Percentiles rank a stretch among this genome's conserved stretches.
These are phyloP conservation scores for Saraca asoca DNA, from an alignment of 331 rosid species.

Conservation along the genomic window DNA sequence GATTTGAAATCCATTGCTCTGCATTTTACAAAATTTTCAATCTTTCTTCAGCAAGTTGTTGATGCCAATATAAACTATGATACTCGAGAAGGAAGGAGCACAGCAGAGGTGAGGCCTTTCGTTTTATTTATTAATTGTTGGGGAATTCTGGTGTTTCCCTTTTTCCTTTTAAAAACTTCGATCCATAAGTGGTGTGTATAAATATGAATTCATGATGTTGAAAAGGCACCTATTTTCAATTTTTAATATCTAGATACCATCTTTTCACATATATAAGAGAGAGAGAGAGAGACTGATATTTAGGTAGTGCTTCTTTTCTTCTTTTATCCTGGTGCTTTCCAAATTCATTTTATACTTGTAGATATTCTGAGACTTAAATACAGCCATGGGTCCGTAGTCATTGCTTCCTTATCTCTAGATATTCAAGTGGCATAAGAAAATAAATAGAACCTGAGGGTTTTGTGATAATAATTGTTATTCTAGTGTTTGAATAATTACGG, in stretches of 20 bases:
- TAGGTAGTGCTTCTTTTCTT: neutral
- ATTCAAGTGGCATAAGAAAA: constrained; percentile 8
- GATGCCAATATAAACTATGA: constrained; percentile 76
- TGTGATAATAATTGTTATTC: constrained; percentile 1
- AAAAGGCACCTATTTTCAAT: neutral
- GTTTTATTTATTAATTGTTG: constrained; percentile 18
- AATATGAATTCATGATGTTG: neutral
- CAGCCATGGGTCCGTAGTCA: neutral
- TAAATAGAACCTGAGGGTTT: constrained; percentile 1
- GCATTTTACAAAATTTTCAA: constrained; percentile 15
- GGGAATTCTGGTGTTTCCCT: neutral
- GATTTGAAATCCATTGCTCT: constrained; percentile 2
- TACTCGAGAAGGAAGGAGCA: constrained; percentile 90
- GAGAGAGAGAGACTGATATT: constrained; percentile 1
- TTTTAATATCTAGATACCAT: neutral
- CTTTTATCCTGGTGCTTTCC: neutral
- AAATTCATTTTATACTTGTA: neutral
- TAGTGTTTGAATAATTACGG: constrained; percentile 4
- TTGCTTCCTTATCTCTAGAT: constrained; percentile 7
- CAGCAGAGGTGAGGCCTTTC: constrained; percentile 66
- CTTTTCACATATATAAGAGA: neutral
- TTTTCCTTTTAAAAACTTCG: constrained; percentile 1
- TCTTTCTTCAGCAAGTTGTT: constrained; percentile 59
- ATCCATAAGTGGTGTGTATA: neutral
- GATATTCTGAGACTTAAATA: neutral